Evolutionary conservation across 2,329 filamentous ascomycete species (phyloP), one percentile per base, ranked within the genome.

Genomic region (Penicillium fuscoglaucum): DNA sequence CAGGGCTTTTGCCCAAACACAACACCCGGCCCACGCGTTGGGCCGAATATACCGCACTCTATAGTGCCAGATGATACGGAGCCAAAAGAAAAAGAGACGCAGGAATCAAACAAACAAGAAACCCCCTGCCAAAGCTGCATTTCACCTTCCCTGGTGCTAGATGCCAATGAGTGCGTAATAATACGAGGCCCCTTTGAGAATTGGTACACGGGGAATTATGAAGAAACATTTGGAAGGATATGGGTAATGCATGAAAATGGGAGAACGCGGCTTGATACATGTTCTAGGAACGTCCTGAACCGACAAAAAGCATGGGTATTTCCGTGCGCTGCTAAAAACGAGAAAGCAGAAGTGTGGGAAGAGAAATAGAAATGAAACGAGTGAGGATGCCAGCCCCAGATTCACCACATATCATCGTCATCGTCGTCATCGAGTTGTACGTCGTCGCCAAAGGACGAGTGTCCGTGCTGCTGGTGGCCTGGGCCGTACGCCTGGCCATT

Each of bases 401-500:
- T 68, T 80, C 72, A 81, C 79, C 79, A 81, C 78, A 80, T 80
- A 64, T 80, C 77, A 58, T 76, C 74, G 60, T 79, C 77, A 60
- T 79, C 77, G 52, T 79, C 76, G 50, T 74, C 73, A 61, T 77
- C 74, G 62, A 75, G 63, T 58, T 77, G 76, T 52, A 70, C 70
- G 65, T 77, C 75, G 51, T 79, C 76, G 39, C 74, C 73, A 62
- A 74, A 74, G 43, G 72, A 70, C 53, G 73, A 74, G 60, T 77
- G 74, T 52, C 73, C 74, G 60, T 78, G 74, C 58, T 75, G 73
- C 52, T 75, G 68, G 54, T 75, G 71, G 19, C 71, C 71, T 13
- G 69, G 65, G 44, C 67, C 70, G 59, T 77, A 76, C 55, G 62
- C 59, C 47, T 69, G 70, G 53, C 74, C 73, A 57, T 74, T 74